Evolutionary conservation across 2,329 filamentous ascomycete species (phyloP).

Genomic region (Lachnellula cervina): DNA sequence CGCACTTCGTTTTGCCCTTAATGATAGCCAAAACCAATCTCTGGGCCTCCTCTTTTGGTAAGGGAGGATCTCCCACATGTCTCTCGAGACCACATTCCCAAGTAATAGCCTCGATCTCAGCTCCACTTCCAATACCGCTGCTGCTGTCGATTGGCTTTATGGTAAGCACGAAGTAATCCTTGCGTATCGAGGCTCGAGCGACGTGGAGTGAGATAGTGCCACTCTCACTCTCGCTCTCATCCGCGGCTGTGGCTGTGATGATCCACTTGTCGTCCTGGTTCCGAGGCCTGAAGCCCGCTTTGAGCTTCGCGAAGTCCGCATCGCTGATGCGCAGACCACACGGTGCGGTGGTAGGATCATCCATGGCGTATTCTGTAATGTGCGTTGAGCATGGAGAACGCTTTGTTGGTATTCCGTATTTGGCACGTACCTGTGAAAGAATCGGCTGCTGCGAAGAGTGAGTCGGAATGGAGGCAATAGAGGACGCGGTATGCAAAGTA

Average conservation of each 20-base stretch:
- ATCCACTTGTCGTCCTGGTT: constrained; percentile 1
- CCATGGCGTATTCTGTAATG: constrained; percentile 2
- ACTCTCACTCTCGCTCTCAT: neutral
- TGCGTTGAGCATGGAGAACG: neutral
- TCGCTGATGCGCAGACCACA: constrained; percentile 7
- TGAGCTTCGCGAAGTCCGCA: constrained; percentile 7
- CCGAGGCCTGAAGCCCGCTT: constrained; percentile 1
- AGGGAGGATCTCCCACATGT: neutral
- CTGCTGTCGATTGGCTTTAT: neutral
- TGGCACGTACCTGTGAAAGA: neutral
- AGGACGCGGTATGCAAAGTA: too few species aligned
- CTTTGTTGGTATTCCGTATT: neutral
- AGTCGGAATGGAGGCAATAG: too few species aligned
- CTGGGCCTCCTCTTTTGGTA: constrained; percentile 1
- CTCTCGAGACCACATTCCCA: neutral
- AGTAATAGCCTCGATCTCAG: neutral
- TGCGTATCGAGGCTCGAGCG: neutral
- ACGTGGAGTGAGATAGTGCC: constrained; percentile 2
- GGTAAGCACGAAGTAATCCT: neutral
- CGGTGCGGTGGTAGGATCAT: neutral
- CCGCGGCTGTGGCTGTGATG: neutral
- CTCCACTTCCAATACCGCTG: neutral
- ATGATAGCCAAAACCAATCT: neutral
- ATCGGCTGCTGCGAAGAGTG: too few species aligned
- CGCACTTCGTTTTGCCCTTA: neutral